Evolutionary conservation across 2,329 filamentous ascomycete species (phyloP).

Genomic region (Tolypocladium capitatum): DNA sequence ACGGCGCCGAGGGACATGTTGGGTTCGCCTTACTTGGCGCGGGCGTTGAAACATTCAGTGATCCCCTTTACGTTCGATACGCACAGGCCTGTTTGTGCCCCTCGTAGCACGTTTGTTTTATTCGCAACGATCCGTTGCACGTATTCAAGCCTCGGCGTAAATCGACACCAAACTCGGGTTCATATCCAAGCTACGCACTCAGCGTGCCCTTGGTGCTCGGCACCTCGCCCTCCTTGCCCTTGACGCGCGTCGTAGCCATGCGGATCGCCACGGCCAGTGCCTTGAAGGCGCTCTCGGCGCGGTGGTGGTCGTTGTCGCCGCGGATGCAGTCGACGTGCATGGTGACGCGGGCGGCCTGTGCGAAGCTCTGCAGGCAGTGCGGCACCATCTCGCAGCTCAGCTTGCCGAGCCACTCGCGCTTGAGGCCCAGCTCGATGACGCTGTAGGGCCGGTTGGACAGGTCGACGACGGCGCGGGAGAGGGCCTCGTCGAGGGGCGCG

Average conservation of each 20-base stretch:
- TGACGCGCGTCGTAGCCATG: conserved; percentile 60
- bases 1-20: not conserved
- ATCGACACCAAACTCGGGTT: not conserved
- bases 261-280: conserved; percentile 78
- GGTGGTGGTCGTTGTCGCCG: conserved; percentile 89
- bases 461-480: conserved; percentile 88
- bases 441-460: conserved; percentile 82
- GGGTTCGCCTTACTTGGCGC: not conserved
- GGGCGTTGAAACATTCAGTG: conserved; percentile 1
- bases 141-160: not conserved
- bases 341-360: conserved; percentile 80
- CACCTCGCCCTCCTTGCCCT: conserved; percentile 79
- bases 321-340: conserved; percentile 86
- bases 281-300: conserved; percentile 95
- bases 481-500: conserved; percentile 85
- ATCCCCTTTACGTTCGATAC: not conserved
- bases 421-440: conserved; percentile 72
- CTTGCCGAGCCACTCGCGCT: conserved; percentile 86
- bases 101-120: not conserved
- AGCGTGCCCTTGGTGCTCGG: conserved; percentile 93
- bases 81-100: not conserved
- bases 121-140: not conserved
- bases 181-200: conserved; percentile 30
- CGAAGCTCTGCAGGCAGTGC: conserved; percentile 89
- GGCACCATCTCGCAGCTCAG: conserved; percentile 94